Evolutionary conservation across 768 basidiomycete species (phyloP).

Genomic region (Pleurotus citrinopileatus): DNA sequence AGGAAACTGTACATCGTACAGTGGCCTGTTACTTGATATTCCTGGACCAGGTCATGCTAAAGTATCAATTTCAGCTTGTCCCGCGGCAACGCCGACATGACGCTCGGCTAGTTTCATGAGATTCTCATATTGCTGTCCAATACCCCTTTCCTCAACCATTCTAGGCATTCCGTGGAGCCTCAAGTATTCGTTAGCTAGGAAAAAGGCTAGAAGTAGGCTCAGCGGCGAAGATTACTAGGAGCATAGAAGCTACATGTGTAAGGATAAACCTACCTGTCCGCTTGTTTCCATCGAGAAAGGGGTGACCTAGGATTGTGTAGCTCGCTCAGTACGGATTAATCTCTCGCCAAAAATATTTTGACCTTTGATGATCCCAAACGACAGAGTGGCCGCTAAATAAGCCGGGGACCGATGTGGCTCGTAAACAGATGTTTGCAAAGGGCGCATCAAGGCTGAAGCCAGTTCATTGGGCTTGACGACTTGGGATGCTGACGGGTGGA

Average conservation of each 20-base stretch:
- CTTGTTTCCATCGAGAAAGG: slow-evolving; percentile 27
- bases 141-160: slow-evolving; percentile 16
- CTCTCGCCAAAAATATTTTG: not conserved
- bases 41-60: too few species aligned
- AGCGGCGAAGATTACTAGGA: not conserved
- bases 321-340: not conserved
- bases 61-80: not conserved
- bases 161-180: slow-evolving; percentile 29
- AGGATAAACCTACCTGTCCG: slow-evolving; percentile 20
- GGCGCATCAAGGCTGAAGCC: slow-evolving; percentile 24
- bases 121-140: slow-evolving; percentile 11
- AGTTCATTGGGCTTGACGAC: slow-evolving; percentile 33
- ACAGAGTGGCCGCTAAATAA: slow-evolving; percentile 28
- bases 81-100: not conserved
- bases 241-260: not conserved
- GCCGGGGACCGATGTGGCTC: slow-evolving; percentile 23
- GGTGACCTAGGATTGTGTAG: slow-evolving; percentile 22
- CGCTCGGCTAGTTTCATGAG: not conserved
- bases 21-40: too few species aligned
- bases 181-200: slow-evolving; percentile 28
- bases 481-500: slow-evolving; percentile 23
- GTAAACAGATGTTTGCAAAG: slow-evolving; percentile 23
- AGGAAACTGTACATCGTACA: too few species aligned
- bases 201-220: slow-evolving; percentile 23
- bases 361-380: slow-evolving; percentile 20